A percentile compares a stretch with the other conserved stretches of the same genome.
phyloP scores from a whole-genome alignment of 768 basidiomycete genomes.

The Xerocomellus intermedius region DNA sequence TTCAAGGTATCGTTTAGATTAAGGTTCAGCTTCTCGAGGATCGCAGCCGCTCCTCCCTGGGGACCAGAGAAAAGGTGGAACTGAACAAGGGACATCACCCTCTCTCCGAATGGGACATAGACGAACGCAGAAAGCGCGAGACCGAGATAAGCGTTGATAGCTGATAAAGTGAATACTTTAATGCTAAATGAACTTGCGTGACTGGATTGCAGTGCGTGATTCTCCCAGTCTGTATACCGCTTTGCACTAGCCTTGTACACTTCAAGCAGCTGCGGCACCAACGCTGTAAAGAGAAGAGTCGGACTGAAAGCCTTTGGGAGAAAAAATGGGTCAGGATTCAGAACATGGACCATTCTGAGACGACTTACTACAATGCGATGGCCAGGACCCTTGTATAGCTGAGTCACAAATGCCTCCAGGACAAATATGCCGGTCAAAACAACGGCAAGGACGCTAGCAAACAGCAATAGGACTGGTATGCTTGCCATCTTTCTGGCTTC shows the following conservation, averaged over 20 bases:
- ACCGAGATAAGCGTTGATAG: conserved; percentile 88
- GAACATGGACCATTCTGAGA: not conserved
- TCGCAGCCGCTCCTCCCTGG: conserved; percentile 9
- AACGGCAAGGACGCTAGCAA: conserved; percentile 64
- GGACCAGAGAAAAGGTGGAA: conserved; percentile 25
- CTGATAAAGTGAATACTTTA: conserved; percentile 87
- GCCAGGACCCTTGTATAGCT: conserved; percentile 87
- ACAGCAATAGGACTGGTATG: conserved; percentile 70
- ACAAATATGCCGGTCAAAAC: conserved; percentile 82
- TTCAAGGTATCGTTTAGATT: conserved; percentile 28
- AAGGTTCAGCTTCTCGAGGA: conserved; percentile 24
- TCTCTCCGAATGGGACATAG: conserved; percentile 91
- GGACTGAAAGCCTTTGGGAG: conserved; percentile 66
- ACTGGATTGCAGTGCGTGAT: conserved; percentile 78
- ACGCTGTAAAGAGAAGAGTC: conserved; percentile 74
- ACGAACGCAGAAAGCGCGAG: conserved; percentile 93
- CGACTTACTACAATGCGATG: conserved; percentile 69
- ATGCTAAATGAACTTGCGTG: conserved; percentile 79
- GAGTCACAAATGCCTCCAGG: conserved; percentile 86
- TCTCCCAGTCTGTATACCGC: conserved; percentile 84
- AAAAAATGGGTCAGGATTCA: not conserved
- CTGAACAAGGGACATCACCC: conserved; percentile 63
- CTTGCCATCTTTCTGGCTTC: conserved; percentile 67
- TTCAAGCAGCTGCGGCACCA: conserved; percentile 78
- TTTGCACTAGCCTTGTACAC: conserved; percentile 69